Percentiles rank a stretch among this genome's conserved stretches.
These are phyloP conservation scores for Hericium coralloides DNA, from an alignment of 768 basidiomycete genomes.

Conservation along the genomic window DNA sequence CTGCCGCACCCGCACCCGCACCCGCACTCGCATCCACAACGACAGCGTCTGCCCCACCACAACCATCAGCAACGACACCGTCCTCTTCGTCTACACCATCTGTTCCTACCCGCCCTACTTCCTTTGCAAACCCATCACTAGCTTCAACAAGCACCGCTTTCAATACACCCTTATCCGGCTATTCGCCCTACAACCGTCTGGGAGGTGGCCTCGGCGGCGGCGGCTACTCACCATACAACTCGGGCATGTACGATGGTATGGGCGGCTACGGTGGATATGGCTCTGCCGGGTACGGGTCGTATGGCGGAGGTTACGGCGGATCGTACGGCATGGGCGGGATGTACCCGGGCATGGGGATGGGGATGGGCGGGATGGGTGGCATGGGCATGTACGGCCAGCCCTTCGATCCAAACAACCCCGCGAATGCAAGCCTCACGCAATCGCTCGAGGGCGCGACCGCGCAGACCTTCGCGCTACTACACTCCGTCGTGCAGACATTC, in stretches of 20 bases:
- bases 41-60: neutral
- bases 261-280: constrained; percentile 27
- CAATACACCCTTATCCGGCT: constrained; percentile 23
- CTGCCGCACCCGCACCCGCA: constrained; percentile 11
- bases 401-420: constrained; percentile 34
- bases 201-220: too few species aligned
- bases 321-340: constrained; percentile 34
- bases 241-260: constrained; percentile 34
- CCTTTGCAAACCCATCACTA: constrained; percentile 24
- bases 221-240: constrained; percentile 28
- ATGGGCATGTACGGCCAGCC: constrained; percentile 33
- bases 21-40: neutral
- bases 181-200: constrained; percentile 38
- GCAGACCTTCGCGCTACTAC: constrained; percentile 87
- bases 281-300: constrained; percentile 24
- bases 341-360: constrained; percentile 28
- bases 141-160: constrained; percentile 22
- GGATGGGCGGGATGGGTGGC: constrained; percentile 29
- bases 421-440: constrained; percentile 67
- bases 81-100: constrained; percentile 23
- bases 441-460: constrained; percentile 85
- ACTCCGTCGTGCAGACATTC: constrained; percentile 94
- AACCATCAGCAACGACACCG: neutral
- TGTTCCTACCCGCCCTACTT: constrained; percentile 56
- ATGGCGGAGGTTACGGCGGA: constrained; percentile 19